Evolutionary conservation across 805 yeast genomes (phyloP), one percentile per base, ranked within the genome.

Genomic region (Saccharomycopsis synnaedendra): DNA sequence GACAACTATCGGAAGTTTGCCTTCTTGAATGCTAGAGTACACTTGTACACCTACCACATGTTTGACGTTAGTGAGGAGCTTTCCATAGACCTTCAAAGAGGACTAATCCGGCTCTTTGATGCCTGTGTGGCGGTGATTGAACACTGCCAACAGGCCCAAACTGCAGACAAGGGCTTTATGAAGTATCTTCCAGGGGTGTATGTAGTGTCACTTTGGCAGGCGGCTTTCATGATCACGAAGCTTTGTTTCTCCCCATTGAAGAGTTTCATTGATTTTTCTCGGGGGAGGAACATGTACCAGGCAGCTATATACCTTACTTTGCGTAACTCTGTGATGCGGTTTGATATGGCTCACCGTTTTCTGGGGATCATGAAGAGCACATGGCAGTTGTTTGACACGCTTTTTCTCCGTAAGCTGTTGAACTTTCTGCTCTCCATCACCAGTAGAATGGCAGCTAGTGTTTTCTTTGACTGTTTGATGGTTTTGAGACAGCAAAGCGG

Each of bases 311-410:
- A 74, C 19, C 64, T 85, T 42, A 79, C 93, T 1, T 74, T 79
- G 49, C 78, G 78, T 51, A 94, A 96, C 0, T 86, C 96, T 0
- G 82, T 90, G 32, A 69, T 86, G 56, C 87, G 87, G 57, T 93
- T 89, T 64, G 98, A 90, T 60, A 80, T 93, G 71, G 86, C 97
- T 0, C 86, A 85, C 61, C 74, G 97, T 55, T 85, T 95, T 0
- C 80, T 95, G 42, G 96, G 96, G 5, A 87, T 93, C 50, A 86
- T 93, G 93, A 76, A 84, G 58, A 88, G 88, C 59, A 81, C 88
- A 69, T 90, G 98, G 98, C 85, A 83, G 51, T 70, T 88, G 50
- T 85, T 85, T 63, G 75, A 82, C 44, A 72, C 82, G 4, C 66
- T 88, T 55, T 76, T 79, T 54, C 80, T 76, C 39, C 76, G 74